Base-by-base conservation (phyloP, 257 asterid species). In the Nicotiana paniculata region DNA sequence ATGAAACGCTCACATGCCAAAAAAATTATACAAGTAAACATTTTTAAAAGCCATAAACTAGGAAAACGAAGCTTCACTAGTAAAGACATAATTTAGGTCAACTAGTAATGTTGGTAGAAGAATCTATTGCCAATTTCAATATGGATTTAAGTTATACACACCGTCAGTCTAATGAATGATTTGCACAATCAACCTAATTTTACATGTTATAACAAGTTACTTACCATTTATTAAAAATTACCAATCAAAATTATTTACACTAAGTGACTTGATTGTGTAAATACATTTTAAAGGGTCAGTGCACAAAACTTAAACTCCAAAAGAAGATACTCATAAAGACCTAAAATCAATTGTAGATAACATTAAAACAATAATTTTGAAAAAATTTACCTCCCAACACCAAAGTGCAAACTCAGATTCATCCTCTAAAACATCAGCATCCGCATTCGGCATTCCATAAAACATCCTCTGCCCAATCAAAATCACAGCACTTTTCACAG, bases 371-470 rank as follows among this genome's bases (percentile, higher is more conserved):
- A 67, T 6, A 26, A 62, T 54, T 58, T 6, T 10, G 21, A 3
- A 43, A 69, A 28, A 2, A 58, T 6, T 77, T 65, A 96, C 99
- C 99, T 96, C 99, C 99, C 99, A 96, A 72, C 91, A 93, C 97
- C 98, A 96, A 53, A 94, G 95, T 68, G 97, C 92, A 74, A 83
- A 67, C 74, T 90, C 97, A 18, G 89, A 85, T 26, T 92, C 98
- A 83, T 96, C 97, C 88, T 96, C 98, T 89, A 96, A 87, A 39
- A 94, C 85, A 88, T 96, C 97, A 76, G 98, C 95, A 84, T 96
- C 98, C 12, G 83, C 87, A 84, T 86, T 35, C 17, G 82, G 79
- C 21, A 88, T 87, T 66, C 99, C 99, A 81, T 96, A 94, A 65
- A 87, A 84, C 77, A 86, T 68, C 81, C 99, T 90, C 84, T 91